A percentile compares a stretch with the other conserved stretches of the same genome.
These are phyloP conservation scores for Nothophaeocryptopus gaeumannii DNA, from an alignment of 2,329 filamentous ascomycete genomes.

Conservation along the genomic window DNA sequence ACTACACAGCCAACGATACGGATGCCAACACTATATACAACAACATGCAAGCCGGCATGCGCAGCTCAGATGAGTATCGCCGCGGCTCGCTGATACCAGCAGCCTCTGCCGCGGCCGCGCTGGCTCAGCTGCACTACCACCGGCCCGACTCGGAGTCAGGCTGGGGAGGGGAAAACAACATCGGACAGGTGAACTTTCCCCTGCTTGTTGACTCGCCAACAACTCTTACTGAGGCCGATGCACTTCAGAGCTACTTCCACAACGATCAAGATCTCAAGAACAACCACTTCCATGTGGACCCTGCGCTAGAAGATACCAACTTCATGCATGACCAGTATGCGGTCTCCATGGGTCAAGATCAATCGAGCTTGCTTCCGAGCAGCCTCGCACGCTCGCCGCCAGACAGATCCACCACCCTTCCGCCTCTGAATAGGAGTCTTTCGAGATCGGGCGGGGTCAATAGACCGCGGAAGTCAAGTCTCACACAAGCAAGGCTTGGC, in stretches of 20 bases:
- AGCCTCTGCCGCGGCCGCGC: slow-evolving; percentile 76
- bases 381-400: slow-evolving; percentile 79
- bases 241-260: slow-evolving; percentile 41
- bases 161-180: slow-evolving; percentile 59
- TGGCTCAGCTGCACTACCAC: slow-evolving; percentile 80
- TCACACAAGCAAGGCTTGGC: slow-evolving; percentile 71
- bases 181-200: slow-evolving; percentile 36
- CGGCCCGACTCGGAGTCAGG: slow-evolving; percentile 71
- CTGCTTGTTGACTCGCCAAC: slow-evolving; percentile 33
- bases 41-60: slow-evolving; percentile 50
- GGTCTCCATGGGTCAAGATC: slow-evolving; percentile 53
- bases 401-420: slow-evolving; percentile 81
- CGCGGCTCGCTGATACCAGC: slow-evolving; percentile 63
- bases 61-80: slow-evolving; percentile 66
- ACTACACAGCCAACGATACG: slow-evolving; percentile 53
- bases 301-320: slow-evolving; percentile 57
- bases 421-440: slow-evolving; percentile 72
- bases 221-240: slow-evolving; percentile 37
- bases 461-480: slow-evolving; percentile 79
- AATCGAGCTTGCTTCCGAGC: slow-evolving; percentile 74
- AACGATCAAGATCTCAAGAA: slow-evolving; percentile 31
- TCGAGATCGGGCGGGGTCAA: slow-evolving; percentile 54
- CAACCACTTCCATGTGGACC: slow-evolving; percentile 33
- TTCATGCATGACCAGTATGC: slow-evolving; percentile 47
- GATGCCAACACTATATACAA: slow-evolving; percentile 58